Evolutionary conservation across 2,329 filamentous ascomycete species (phyloP), one percentile per base, ranked within the genome.

Genomic region (Fonsecaea nubica): DNA sequence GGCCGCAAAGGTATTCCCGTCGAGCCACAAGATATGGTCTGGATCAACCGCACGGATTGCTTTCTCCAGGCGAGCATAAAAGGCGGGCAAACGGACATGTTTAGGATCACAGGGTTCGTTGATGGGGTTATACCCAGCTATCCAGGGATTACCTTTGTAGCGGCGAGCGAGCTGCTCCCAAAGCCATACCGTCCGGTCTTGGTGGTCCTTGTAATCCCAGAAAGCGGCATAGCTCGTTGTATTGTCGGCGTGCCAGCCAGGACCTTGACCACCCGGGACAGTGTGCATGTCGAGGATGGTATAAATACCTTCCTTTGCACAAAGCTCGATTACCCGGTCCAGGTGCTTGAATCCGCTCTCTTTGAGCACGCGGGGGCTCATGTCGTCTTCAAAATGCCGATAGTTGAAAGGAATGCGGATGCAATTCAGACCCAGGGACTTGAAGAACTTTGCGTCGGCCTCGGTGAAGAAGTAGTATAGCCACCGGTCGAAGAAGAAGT

Each of bases 381-480:
- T 80, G 67, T 82, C 80, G 70, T 83, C 80, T 63, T 82, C 80
- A 59, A 84, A 81, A 72, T 83, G 81, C 0, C 83, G 82, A 71
- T 88, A 87, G 72, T 88, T 89, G 76, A 89, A 87, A 0, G 86
- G 86, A 2, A 89, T 76, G 0, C 86, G 81, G 2, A 88, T 78
- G 72, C 84, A 88, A 73, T 88, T 88, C 21, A 88, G 75, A 0
- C 84, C 84, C 2, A 86, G 72, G 0, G 78, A 83, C 0, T 84
- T 82, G 69, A 87, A 86, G 75, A 86, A 88, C 36, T 82, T 81
- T 21, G 86, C 86, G 66, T 89, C 87, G 0, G 79, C 78, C 15
- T 85, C 84, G 82, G 69, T 87, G 84, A 69, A 88, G 88, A 76
- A 88, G 62, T 68, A 62, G 54, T 70, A 67, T 6, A 70, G 57